Percentiles rank a stretch among this genome's conserved stretches.
phyloP scores from a whole-genome alignment of 78 protist species.

The Dictyostelium brefeldianum region DNA sequence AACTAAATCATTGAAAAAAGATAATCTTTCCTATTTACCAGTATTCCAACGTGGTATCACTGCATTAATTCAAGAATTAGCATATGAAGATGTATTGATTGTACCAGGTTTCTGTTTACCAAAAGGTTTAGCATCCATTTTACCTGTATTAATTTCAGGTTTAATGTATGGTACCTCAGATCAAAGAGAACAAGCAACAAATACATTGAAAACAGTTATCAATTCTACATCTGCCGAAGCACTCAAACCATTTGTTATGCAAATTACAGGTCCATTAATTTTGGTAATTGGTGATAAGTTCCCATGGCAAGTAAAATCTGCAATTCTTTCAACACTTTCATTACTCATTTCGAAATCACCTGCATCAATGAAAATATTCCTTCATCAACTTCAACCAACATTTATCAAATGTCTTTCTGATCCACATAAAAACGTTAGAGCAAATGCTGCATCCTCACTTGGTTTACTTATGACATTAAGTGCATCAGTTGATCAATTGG shows the following conservation, averaged over 20 bases:
- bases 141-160: conserved; percentile 87
- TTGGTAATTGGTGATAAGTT: conserved; percentile 93
- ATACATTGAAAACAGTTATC: conserved; percentile 83
- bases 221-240: conserved; percentile 73
- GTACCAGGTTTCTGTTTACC: conserved; percentile 79
- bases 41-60: conserved; percentile 52
- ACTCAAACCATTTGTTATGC: conserved; percentile 87
- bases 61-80: background rate
- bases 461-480: conserved; percentile 75
- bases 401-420: conserved; percentile 88
- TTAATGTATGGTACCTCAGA: conserved; percentile 88
- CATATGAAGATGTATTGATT: background rate
- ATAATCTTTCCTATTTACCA: conserved; percentile 44
- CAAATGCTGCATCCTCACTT: conserved; percentile 84
- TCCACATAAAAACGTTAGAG: conserved; percentile 74
- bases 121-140: conserved; percentile 88
- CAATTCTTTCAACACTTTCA: conserved; percentile 82
- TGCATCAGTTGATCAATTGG: conserved; percentile 87
- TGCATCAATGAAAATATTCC: conserved; percentile 87
- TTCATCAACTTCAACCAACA: conserved; percentile 96
- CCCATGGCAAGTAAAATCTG: conserved; percentile 87
- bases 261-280: conserved; percentile 95
- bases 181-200: conserved; percentile 92
- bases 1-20: conserved; percentile 69
- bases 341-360: conserved; percentile 83